phyloP scores from a whole-genome alignment of 1,284 basidiomycete species.

The Phenoliferia sp. region DNA sequence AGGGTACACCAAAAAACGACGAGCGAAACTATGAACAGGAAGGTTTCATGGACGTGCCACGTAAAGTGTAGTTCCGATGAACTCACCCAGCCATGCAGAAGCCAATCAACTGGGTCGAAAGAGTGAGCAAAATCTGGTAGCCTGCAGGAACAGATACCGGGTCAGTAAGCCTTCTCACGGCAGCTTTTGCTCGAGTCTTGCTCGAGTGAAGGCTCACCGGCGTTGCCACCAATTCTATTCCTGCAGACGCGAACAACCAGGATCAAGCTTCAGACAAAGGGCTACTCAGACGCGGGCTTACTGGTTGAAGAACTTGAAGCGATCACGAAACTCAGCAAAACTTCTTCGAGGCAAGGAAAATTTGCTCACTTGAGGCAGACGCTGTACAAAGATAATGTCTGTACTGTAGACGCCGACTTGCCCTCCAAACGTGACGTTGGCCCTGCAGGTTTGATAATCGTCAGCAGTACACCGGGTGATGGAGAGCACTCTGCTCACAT shows the following conservation, averaged over 20 bases:
- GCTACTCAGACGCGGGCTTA: not conserved
- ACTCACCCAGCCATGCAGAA: slow-evolving; percentile 34
- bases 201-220: not conserved
- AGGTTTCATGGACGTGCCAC: too few relatives aligned
- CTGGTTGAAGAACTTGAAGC: slow-evolving; percentile 1
- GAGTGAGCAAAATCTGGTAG: slow-evolving; percentile 36
- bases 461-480: too few relatives aligned
- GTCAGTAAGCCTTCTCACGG: not conserved
- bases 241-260: slow-evolving; percentile 52
- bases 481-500: too few relatives aligned
- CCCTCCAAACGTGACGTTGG: too few relatives aligned
- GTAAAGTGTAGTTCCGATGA: too few relatives aligned
- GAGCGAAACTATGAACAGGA: too few relatives aligned
- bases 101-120: slow-evolving; percentile 40
- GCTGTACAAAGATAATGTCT: slow-evolving; percentile 1
- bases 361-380: slow-evolving; percentile 44
- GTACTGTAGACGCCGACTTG: slow-evolving; percentile 31
- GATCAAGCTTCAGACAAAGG: not conserved
- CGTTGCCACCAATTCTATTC: slow-evolving; percentile 59
- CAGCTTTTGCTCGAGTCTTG: not conserved
- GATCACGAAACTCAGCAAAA: too few relatives aligned
- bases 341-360: too few relatives aligned
- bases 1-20: not conserved
- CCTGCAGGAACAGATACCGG: not conserved
- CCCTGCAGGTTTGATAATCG: too few relatives aligned